Conservation (phyloP, 495 filamentous ascomycete species). For the Ramalina peruviana region DNA sequence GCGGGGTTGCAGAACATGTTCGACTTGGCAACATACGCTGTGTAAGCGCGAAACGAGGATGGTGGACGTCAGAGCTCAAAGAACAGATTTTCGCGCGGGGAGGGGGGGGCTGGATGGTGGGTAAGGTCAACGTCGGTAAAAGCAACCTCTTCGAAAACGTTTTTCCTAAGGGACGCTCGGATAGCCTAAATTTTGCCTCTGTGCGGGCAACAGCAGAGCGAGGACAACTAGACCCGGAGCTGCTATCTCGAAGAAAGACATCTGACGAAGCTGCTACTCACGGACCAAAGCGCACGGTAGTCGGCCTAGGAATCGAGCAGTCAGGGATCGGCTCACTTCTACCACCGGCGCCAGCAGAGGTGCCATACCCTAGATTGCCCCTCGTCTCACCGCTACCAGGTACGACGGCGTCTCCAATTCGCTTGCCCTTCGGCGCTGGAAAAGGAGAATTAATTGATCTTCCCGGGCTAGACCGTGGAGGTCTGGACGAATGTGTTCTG, state of each 20-base stretch:
- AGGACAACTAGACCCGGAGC: background rate
- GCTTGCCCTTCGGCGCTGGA: constrained; percentile 70
- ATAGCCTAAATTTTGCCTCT: constrained; percentile 1
- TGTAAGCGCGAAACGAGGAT: constrained; percentile 67
- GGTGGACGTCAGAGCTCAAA: constrained; percentile 82
- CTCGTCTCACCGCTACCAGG: constrained; percentile 75
- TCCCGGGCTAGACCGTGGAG: constrained; percentile 65
- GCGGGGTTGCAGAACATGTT: constrained; percentile 41
- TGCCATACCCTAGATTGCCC: constrained; percentile 64
- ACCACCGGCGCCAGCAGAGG: constrained; percentile 62
- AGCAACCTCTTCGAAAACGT: constrained; percentile 75
- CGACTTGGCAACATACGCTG: constrained; percentile 73
- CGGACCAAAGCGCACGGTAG: background rate
- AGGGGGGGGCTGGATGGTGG: constrained; percentile 91
- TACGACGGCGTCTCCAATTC: constrained; percentile 87
- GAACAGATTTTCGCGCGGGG: constrained; percentile 67
- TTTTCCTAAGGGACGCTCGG: constrained; percentile 59
- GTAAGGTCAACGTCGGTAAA: constrained; percentile 96
- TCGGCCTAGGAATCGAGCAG: background rate
- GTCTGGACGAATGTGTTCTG: constrained; percentile 52
- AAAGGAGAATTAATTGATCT: constrained; percentile 90
- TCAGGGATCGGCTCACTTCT: constrained; percentile 32
- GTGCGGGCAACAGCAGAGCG: constrained; percentile 3
- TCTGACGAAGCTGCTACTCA: background rate
- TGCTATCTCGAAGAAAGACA: background rate